Percentiles rank a stretch among this genome's conserved stretches.
phyloP scores from a whole-genome alignment of 176 grass and related monocot genomes.

The Saccharum spontaneum region DNA sequence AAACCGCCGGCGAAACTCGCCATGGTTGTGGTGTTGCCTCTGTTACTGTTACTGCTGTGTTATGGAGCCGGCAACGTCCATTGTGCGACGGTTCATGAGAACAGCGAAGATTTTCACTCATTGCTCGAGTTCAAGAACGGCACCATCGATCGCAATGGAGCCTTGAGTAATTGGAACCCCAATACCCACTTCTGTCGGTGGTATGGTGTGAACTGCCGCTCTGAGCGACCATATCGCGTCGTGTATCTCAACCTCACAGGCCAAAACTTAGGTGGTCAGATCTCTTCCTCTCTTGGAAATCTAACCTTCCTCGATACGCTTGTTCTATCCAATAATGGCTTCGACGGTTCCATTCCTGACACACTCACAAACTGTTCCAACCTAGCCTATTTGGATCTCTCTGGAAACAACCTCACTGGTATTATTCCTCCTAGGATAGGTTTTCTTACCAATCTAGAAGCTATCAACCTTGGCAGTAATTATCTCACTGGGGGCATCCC shows the following conservation, averaged over 20 bases:
- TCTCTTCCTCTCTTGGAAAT: neutral
- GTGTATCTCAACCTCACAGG: fast-evolving
- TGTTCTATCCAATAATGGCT: neutral
- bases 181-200: neutral
- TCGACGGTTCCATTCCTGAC: too few species aligned
- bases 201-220: neutral
- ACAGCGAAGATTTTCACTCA: neutral
- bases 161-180: neutral
- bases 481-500: slow-evolving; percentile 33
- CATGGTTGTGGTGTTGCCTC: neutral
- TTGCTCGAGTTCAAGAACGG: neutral
- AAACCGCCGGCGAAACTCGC: neutral
- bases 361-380: too few species aligned
- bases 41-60: neutral
- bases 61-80: neutral
- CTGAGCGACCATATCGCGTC: neutral
- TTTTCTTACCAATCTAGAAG: too few species aligned
- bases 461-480: too few species aligned
- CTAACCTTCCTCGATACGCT: neutral
- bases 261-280: neutral
- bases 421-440: too few species aligned
- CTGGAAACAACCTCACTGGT: too few species aligned
- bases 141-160: neutral
- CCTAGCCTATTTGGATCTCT: too few species aligned
- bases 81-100: neutral